Percentiles rank a stretch among this genome's conserved stretches.
These are phyloP conservation scores for Trypanosoma brucei DNA, from an alignment of 208 protist genomes.

Conservation along the genomic window DNA sequence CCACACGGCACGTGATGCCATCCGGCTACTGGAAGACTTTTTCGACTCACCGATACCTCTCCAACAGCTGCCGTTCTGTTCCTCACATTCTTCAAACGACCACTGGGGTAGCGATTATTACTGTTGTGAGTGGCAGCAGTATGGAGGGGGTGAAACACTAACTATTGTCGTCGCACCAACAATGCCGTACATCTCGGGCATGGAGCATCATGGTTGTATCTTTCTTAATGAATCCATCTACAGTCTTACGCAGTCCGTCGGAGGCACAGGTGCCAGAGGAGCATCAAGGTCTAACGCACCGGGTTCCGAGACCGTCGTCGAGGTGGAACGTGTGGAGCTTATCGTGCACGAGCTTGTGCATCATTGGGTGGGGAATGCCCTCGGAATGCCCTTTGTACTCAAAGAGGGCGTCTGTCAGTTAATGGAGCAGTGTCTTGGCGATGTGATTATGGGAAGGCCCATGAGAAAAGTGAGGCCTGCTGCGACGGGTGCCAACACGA, in stretches of 20 bases:
- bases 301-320: conserved; percentile 15
- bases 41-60: conserved; percentile 61
- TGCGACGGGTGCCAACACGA: background rate
- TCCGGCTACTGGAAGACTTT: conserved; percentile 51
- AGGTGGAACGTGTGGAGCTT: conserved; percentile 42
- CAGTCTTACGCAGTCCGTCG: background rate
- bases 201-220: conserved; percentile 85
- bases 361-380: conserved; percentile 81
- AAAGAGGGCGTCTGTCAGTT: conserved; percentile 87
- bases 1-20: conserved; percentile 22
- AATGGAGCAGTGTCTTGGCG: conserved; percentile 64
- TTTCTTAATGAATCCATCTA: conserved; percentile 78
- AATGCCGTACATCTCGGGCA: conserved; percentile 79
- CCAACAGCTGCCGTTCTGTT: conserved; percentile 23
- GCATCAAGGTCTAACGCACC: background rate
- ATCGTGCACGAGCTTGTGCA: conserved; percentile 85
- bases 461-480: conserved; percentile 15
- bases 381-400: conserved; percentile 76
- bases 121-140: background rate
- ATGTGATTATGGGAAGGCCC: conserved; percentile 41
- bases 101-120: background rate
- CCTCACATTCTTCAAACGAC: background rate
- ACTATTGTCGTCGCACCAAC: conserved; percentile 60
- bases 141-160: conserved; percentile 14
- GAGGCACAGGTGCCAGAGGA: background rate